Percentiles rank a stretch among this genome's conserved stretches.
Evolutionary conservation across 2,329 filamentous ascomycete genomes (phyloP).

Genomic region (Paraphoma chrysanthemicola): DNA sequence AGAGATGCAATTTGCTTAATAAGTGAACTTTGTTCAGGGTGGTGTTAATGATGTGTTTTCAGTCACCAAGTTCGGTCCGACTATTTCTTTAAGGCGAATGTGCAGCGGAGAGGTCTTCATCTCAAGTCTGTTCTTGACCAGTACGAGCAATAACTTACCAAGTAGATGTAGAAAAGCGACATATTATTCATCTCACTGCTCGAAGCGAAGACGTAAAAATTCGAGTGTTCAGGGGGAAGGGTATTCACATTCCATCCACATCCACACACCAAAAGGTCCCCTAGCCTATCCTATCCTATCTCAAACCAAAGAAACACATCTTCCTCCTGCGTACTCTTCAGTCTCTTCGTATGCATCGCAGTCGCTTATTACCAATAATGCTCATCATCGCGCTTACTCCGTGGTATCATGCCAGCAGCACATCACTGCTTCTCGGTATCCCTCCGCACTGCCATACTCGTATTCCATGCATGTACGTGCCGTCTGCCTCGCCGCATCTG

Average conservation of each 20-base stretch:
- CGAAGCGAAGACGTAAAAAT: neutral
- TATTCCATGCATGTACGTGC: slow-evolving; percentile 9
- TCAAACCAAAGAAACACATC: neutral
- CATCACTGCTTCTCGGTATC: slow-evolving; percentile 3
- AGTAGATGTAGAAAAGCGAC: too few species aligned
- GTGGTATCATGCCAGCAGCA: slow-evolving; percentile 24
- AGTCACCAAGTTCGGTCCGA: too few species aligned
- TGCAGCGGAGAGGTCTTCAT: too few species aligned
- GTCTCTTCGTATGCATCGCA: neutral
- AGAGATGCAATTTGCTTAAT: too few species aligned
- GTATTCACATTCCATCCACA: neutral
- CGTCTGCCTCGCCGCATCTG: neutral
- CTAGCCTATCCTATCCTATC: neutral
- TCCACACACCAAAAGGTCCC: neutral
- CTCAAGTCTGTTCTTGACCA: too few species aligned
- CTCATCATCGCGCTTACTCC: neutral
- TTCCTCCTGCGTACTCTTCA: neutral
- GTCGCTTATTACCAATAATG: neutral
- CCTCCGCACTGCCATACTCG: slow-evolving; percentile 4
- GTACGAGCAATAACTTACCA: too few species aligned
- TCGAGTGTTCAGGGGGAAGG: neutral
- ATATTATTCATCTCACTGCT: neutral
- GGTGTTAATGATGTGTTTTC: too few species aligned
- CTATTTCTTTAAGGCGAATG: too few species aligned
- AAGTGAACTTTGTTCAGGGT: too few species aligned